Base-by-base conservation (phyloP, 306 rosid genomes). In the Ormosia emarginata region DNA sequence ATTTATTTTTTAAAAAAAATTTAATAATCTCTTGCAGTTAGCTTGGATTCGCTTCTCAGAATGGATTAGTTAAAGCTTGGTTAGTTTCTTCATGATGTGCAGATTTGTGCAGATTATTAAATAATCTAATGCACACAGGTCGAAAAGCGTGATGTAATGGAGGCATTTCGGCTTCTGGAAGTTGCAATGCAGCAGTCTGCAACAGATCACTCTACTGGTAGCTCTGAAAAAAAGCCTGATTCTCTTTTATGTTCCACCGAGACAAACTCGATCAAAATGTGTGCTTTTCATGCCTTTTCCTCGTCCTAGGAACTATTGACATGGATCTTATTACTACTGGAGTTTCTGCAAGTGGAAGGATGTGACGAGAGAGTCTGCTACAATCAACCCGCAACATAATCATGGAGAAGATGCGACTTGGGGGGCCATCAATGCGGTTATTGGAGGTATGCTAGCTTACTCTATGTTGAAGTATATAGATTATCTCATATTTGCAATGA, bases 101-200 rank as follows among this genome's bases (percentile, higher is more conserved):
- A 39, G 24, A 34, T 61, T 55, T 55, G 74, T 71, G 39, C 32
- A 30, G 32, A 40, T 41, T 79, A 52, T 33, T 69, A 47, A 64
- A 49, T 53, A 52, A 52, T 44, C 44, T 75, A 49, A 74, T 84
- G 71, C 67, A 30, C 81, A 83, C 91, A 95, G 98, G 98, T 95
- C 2, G 95, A 90, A 71, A 89, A 80, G 66, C 76, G 58, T 44
- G 98, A 95, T 39, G 98, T 95, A 36, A 73, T 81, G 43, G 98
- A 95, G 86, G 97, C 98, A 73, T 95, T 93, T 86, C 91, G 98
- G 81, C 98, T 95, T 78, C 84, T 95, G 17, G 97, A 93, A 83
- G 98, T 95, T 79, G 98, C 98, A 55, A 95, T 95, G 98, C 98
- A 93, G 84, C 98, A 95, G 86, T 91, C 98, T 79, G 98, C 98